Base-by-base conservation (phyloP, 257 asterid species). In the Capsicum baccatum region DNA sequence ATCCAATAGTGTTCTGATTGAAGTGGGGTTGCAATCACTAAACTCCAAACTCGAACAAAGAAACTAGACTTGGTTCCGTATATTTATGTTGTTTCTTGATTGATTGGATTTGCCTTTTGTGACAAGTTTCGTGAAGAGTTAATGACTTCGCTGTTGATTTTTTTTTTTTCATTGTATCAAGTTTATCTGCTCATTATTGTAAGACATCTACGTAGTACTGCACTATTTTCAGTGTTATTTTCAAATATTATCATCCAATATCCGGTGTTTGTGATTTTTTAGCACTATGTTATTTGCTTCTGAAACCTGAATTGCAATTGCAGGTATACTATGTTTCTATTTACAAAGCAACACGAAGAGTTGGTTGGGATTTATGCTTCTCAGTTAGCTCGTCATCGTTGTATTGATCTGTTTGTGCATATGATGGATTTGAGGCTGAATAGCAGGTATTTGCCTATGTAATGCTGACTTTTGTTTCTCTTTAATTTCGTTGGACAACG, bases 351-450 rank as follows among this genome's bases (percentile, higher is more conserved):
- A 83, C 97, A 92, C 83, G 99, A 97, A 88, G 98, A 97, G 89
- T 89, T 97, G 93, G 97, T 95, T 55, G 99, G 98, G 66, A 91
- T 94, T 68, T 97, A 97, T 87, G 99, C 99, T 88, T 93, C 99
- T 84, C 97, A 95, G 91, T 98, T 95, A 80, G 97, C 97, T 84
- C 93, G 87, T 50, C 97, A 94, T 94, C 98, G 97, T 66, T 97
- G 99, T 87, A 88, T 95, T 84, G 97, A 97, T 91, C 98, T 97
- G 70, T 97, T 92, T 93, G 96, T 94, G 87, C 98, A 95, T 89
- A 97, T 97, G 99, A 97, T 97, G 99, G 99, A 97, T 88, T 87
- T 95, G 88, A 91, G 99, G 87, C 94, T 97, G 86, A 92, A 93
- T 89, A 97, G 98, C 99, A 95, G 99, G 99, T 95, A 58, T 26